Evolutionary conservation across 306 rosid species (phyloP), one percentile per base, ranked within the genome.

Genomic region (Quercus aquifolioides): DNA sequence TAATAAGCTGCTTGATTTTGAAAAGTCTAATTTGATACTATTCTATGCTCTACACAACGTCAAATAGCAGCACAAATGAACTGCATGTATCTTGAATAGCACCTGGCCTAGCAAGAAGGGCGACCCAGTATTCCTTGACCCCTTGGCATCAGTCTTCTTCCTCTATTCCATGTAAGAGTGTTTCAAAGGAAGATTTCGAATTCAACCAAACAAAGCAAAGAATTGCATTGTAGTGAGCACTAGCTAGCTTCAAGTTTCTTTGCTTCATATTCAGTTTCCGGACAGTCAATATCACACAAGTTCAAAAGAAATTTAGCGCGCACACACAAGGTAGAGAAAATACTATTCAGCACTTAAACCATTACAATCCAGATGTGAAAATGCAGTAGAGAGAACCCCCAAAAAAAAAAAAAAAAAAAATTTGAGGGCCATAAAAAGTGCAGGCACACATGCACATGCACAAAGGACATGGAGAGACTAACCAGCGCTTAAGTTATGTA

Each of bases 231-330:
- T 91, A 94, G 69, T 86, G 93, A 0, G 92, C 84, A 2, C 85
- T 89, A 1, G 91, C 85, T 89, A 1, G 91, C 85, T 78, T 91
- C 98, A 25, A 91, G 87, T 77, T 91, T 94, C 91, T 90, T 94
- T 38, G 90, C 95, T 70, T 89, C 94, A 8, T 41, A 2, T 81
- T 89, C 72, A 90, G 28, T 82, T 82, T 90, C 10, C 97, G 81
- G 2, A 86, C 98, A 58, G 89, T 94, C 69, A 63, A 28, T 14
- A 28, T 9, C 43, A 9, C 14, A 17, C 23, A 5, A 17, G 20
- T 15, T 30, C 46, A 33, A 65, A 41, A 17, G 14, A 65, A 30
- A 30, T 65, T 43, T 5, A 65, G 71, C 5, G 7, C 19, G 0
- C 25, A 18, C 25, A 18, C 2, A 6, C 10, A 17, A 13, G 49